Percentiles rank a stretch among this genome's conserved stretches.
These are phyloP conservation scores for Eruca vesicaria DNA, from an alignment of 441 rosid species.

Conservation along the genomic window DNA sequence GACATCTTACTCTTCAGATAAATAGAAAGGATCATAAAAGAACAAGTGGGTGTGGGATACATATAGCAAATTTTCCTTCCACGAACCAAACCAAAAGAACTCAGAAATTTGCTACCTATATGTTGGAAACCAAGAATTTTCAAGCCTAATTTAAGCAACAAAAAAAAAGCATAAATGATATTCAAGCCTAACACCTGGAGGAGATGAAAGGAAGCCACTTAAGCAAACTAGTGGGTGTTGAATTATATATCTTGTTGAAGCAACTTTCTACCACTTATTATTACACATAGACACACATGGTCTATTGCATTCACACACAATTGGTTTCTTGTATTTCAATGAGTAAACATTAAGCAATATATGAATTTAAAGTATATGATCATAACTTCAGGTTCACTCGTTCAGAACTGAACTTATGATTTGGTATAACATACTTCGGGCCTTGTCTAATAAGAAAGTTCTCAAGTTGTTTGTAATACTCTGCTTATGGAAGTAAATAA, in stretches of 20 bases:
- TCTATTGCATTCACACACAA: constrained; percentile 24
- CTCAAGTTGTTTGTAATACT: background rate
- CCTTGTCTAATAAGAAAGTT: background rate
- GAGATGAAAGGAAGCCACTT: constrained; percentile 11
- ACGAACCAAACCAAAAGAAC: constrained; percentile 1
- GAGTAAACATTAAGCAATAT: background rate
- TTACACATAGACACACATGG: constrained; percentile 2
- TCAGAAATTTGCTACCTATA: background rate
- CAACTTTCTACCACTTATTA: constrained; percentile 27
- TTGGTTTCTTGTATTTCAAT: background rate
- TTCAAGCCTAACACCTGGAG: constrained; percentile 23
- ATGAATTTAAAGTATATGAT: background rate
- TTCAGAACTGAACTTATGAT: background rate
- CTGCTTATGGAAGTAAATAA: too few species aligned
- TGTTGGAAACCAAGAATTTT: background rate
- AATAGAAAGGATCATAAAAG: constrained; percentile 1
- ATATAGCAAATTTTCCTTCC: background rate
- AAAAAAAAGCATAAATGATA: background rate
- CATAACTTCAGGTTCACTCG: constrained; percentile 18
- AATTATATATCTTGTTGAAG: constrained; percentile 20
- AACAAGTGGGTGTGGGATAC: constrained; percentile 22
- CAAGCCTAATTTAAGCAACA: background rate
- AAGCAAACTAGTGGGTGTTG: constrained; percentile 26
- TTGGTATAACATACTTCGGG: background rate
- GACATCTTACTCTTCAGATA: background rate